Percentiles rank a stretch among this genome's conserved stretches.
phyloP scores from a whole-genome alignment of 2,329 filamentous ascomycete species.

The Talaromyces sp. region DNA sequence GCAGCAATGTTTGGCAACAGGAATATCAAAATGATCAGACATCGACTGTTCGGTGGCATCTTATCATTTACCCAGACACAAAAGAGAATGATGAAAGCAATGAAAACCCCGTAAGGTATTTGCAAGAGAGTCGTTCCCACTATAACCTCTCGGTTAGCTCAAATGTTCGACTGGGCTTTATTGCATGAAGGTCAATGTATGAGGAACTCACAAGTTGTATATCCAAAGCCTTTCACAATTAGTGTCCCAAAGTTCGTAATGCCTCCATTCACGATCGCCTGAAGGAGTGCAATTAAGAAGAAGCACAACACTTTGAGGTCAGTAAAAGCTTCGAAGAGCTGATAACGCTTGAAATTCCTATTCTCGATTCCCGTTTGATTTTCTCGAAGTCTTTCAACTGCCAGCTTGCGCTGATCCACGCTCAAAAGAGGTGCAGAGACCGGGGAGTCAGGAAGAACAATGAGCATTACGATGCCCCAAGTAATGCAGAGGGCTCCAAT shows the following conservation, averaged over 20 bases:
- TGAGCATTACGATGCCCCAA: conserved; percentile 54
- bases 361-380: conserved; percentile 55
- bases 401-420: conserved; percentile 52
- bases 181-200: too few relatives aligned
- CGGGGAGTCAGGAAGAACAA: conserved; percentile 57
- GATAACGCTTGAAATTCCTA: conserved; percentile 54
- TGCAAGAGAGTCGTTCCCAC: too few relatives aligned
- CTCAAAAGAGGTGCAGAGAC: conserved; percentile 62
- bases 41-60: too few relatives aligned
- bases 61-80: too few relatives aligned
- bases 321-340: conserved; percentile 56
- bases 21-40: too few relatives aligned
- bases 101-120: too few relatives aligned
- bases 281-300: conserved; percentile 55
- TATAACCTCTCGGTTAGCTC: too few relatives aligned
- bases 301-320: conserved; percentile 66
- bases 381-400: conserved; percentile 40
- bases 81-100: too few relatives aligned
- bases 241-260: conserved; percentile 55
- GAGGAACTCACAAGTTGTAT: conserved; percentile 7
- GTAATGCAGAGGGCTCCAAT: conserved; percentile 56
- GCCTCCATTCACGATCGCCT: conserved; percentile 63
- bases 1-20: too few relatives aligned
- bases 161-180: too few relatives aligned
- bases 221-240: conserved; percentile 23